Base-by-base conservation (phyloP, 2,329 filamentous ascomycete genomes). In the Lasiodiplodia sp. region DNA sequence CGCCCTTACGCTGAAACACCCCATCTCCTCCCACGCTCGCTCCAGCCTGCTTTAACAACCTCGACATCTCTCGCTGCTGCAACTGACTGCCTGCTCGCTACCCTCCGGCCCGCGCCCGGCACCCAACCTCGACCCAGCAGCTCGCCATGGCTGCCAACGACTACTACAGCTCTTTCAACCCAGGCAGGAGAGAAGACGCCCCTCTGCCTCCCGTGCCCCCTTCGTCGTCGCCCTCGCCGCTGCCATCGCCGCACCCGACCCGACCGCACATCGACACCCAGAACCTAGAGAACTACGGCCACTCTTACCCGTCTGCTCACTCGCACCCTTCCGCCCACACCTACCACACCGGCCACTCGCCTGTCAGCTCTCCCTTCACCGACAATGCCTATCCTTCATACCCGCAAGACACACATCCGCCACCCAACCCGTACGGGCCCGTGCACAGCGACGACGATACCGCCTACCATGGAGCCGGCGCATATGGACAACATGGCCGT, bases 381-480 rank as follows among this genome's bases (percentile, higher is more conserved):
- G 90, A 92, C 77, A 83, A 89, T 79, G 84, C 86, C 68, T 91
- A 92, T 75, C 87, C 88, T 68, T 82, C 85, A 63, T 84, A 84
- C 74, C 80, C 83, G 69, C 78, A 58, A 12, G 37, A 75, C 69
- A 66, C 76, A 76, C 52, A 76, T 81, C 60, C 53, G 16, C 77
- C 83, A 67, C 83, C 85, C 70, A 87, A 90, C 72, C 87, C 87
- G 23, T 80, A 68, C 58, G 67, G 67, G 12, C 66, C 84, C 69
- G 90, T 91, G 75, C 84, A 88, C 73, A 85, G 86, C 60, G 81
- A 86, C 66, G 85, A 85, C 71, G 87, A 91, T 72, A 86, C 87
- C 16, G 79, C 83, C 67, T 91, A 92, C 78, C 85, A 89, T 74
- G 85, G 87, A 14, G 56, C 65, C 28, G 65, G 53, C 62, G 72